Evolutionary conservation across 2,329 filamentous ascomycete genomes (phyloP).

Genomic region (Rutstroemia sp.): DNA sequence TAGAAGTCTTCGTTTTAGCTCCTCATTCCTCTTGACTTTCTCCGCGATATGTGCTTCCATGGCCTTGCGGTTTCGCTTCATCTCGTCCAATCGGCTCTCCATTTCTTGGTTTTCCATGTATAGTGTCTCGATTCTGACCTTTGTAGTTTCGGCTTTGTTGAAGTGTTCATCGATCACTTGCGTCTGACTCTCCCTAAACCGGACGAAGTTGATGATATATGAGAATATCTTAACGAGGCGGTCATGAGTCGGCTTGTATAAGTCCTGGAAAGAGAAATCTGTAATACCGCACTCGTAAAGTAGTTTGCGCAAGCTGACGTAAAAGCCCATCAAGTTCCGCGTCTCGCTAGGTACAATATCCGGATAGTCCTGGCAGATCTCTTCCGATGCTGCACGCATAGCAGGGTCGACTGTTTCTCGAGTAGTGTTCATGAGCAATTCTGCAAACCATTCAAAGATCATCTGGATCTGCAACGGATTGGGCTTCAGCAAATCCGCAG

Average conservation of each 20-base stretch:
- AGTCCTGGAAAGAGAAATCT: slow-evolving; percentile 88
- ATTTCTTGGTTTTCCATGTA: slow-evolving; percentile 83
- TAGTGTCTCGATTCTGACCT: slow-evolving; percentile 78
- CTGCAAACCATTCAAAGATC: slow-evolving; percentile 96
- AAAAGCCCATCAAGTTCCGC: slow-evolving; percentile 93
- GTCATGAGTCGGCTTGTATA: slow-evolving; percentile 84
- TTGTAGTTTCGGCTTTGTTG: slow-evolving; percentile 81
- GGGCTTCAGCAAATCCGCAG: slow-evolving; percentile 85
- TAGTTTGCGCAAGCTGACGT: slow-evolving; percentile 71
- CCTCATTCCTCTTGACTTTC: slow-evolving; percentile 79
- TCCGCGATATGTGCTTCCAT: slow-evolving; percentile 78
- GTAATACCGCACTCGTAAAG: slow-evolving; percentile 83
- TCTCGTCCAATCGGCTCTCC: slow-evolving; percentile 69
- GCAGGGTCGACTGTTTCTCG: slow-evolving; percentile 90
- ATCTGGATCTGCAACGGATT: slow-evolving; percentile 93
- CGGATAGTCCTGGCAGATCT: slow-evolving; percentile 74
- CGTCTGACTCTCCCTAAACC: slow-evolving; percentile 91
- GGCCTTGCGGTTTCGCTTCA: slow-evolving; percentile 69
- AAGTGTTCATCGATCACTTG: slow-evolving; percentile 86
- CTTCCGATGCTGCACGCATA: slow-evolving; percentile 86
- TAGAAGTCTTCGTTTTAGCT: slow-evolving; percentile 73
- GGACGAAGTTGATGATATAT: slow-evolving; percentile 97
- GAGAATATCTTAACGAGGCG: slow-evolving; percentile 92
- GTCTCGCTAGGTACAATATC: slow-evolving; percentile 84
- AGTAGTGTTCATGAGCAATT: slow-evolving; percentile 87